These are phyloP conservation scores for Casuarina cunninghamiana DNA, from an alignment of 306 rosid genomes.

Conservation along the genomic window DNA sequence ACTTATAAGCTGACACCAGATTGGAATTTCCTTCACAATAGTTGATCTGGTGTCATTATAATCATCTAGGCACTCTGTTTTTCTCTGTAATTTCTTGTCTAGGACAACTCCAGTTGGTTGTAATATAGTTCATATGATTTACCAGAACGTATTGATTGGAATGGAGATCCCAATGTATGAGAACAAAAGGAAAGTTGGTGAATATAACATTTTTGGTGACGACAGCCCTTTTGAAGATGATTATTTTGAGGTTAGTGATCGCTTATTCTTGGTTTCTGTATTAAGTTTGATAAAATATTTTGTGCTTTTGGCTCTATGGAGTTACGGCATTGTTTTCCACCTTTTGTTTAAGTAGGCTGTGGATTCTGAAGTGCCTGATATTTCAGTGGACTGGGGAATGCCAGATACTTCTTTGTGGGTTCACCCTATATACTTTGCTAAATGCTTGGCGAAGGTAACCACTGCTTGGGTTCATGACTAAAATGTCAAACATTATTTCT, in stretches of 20 bases:
- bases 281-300: neutral
- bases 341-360: constrained; percentile 48
- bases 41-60: neutral
- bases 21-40: neutral
- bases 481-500: neutral
- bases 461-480: constrained; percentile 3
- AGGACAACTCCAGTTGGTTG: constrained; percentile 21
- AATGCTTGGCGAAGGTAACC: constrained; percentile 75
- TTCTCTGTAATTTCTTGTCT: constrained; percentile 7
- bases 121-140: constrained; percentile 21
- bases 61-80: constrained; percentile 5
- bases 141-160: constrained; percentile 78
- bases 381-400: constrained; percentile 53
- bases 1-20: neutral
- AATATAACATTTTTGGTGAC: constrained; percentile 41
- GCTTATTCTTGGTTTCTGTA: constrained; percentile 21
- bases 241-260: constrained; percentile 58
- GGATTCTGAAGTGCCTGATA: constrained; percentile 47
- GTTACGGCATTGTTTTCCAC: constrained; percentile 16
- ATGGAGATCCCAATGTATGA: constrained; percentile 76
- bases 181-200: constrained; percentile 48
- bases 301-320: constrained; percentile 7
- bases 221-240: constrained; percentile 60
- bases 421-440: constrained; percentile 86
- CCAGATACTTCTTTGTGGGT: constrained; percentile 41